Conservation (phyloP, 2,329 filamentous ascomycete species). For the Dothideomycetes sp. region DNA sequence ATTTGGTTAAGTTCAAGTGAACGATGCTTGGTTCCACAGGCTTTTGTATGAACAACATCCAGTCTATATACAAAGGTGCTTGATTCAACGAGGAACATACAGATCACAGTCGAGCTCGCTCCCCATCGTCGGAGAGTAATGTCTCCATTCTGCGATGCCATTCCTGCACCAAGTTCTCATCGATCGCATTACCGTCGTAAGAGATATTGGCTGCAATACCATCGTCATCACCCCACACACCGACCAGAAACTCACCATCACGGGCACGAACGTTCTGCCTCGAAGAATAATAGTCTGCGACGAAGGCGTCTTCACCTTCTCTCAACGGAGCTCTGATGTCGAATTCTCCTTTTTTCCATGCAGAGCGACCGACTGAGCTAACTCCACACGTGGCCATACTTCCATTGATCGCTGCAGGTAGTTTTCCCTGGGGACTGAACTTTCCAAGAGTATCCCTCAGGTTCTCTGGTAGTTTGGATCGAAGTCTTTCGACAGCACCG, state of each 20-base stretch:
- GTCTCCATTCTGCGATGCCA: slow-evolving; percentile 20
- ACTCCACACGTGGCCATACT: slow-evolving; percentile 38
- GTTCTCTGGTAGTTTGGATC: slow-evolving; percentile 27
- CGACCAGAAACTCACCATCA: slow-evolving; percentile 39
- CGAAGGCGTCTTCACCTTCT: slow-evolving; percentile 28
- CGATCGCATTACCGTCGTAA: slow-evolving; percentile 29
- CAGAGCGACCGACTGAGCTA: slow-evolving; percentile 32
- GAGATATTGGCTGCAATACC: slow-evolving; percentile 32
- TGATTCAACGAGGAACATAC: too few species aligned
- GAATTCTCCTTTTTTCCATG: slow-evolving; percentile 24
- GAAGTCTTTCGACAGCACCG: slow-evolving; percentile 30
- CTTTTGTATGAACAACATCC: too few species aligned
- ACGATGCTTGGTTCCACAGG: too few species aligned
- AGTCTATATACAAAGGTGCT: too few species aligned
- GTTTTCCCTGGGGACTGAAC: slow-evolving; percentile 30
- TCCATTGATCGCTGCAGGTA: slow-evolving; percentile 24
- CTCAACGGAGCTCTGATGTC: slow-evolving; percentile 17
- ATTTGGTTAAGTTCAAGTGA: too few species aligned
- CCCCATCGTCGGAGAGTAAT: too few species aligned
- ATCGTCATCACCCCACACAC: slow-evolving; percentile 30
- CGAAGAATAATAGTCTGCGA: slow-evolving; percentile 30
- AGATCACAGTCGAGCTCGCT: too few species aligned
- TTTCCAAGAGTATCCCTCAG: slow-evolving; percentile 17
- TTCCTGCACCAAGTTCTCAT: slow-evolving; percentile 21
- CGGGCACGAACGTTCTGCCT: slow-evolving; percentile 34